Percentiles rank a stretch among this genome's conserved stretches.
Evolutionary conservation across 2,329 filamentous ascomycete species (phyloP).

Genomic region (Orbilia ellipsospora): DNA sequence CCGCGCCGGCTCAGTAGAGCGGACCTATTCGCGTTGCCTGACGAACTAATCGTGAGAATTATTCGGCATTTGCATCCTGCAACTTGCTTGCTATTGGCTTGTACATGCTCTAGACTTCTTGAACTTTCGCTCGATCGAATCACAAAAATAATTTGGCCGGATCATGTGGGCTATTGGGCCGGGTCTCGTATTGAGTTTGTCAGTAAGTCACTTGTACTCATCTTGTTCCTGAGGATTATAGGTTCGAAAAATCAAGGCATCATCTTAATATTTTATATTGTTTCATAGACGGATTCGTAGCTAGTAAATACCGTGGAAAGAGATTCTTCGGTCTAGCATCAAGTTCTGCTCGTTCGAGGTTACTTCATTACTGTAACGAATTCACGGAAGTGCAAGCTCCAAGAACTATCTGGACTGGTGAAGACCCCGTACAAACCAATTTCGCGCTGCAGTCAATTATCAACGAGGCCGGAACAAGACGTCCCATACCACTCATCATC

Average conservation of each 20-base stretch:
- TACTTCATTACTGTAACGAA: neutral
- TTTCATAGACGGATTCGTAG: neutral
- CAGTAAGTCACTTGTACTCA: conserved; percentile 12
- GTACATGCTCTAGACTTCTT: neutral
- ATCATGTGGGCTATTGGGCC: conserved; percentile 33
- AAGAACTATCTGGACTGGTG: conserved; percentile 5
- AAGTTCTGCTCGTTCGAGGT: no score
- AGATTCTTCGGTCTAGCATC: no score
- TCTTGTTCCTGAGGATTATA: neutral
- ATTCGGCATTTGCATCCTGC: conserved; percentile 8
- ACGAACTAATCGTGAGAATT: conserved; percentile 10
- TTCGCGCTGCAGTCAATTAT: neutral
- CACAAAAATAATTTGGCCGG: conserved; percentile 17
- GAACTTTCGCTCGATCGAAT: neutral
- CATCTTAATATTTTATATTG: neutral
- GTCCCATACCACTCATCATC: neutral
- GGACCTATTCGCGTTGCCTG: conserved; percentile 1
- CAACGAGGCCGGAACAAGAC: neutral
- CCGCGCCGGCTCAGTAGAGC: neutral
- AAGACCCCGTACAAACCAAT: neutral
- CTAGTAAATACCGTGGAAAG: no score
- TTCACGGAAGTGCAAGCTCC: conserved; percentile 8
- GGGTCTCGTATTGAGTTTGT: conserved; percentile 16
- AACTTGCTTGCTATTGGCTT: conserved; percentile 18
- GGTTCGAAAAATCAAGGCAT: no score